A percentile compares a stretch with the other conserved stretches of the same genome.
These are phyloP conservation scores for Starmerella vaccinii DNA, from an alignment of 805 yeast genomes.

Conservation along the genomic window DNA sequence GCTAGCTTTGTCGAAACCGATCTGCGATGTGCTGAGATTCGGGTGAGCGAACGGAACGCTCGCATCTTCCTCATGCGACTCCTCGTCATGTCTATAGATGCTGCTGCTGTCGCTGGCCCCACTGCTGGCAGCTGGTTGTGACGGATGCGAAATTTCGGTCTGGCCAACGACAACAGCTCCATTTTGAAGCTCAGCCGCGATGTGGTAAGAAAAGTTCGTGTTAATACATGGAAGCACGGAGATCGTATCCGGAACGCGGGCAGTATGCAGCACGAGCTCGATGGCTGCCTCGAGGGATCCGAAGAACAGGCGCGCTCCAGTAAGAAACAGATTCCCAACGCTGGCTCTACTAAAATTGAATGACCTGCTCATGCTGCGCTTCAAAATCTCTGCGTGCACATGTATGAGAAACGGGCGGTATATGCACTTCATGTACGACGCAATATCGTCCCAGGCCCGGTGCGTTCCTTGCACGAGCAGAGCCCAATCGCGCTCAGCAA, in stretches of 20 bases:
- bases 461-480: constrained; percentile 71
- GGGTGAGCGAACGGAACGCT: constrained; percentile 70
- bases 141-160: constrained; percentile 85
- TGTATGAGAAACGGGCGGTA: constrained; percentile 67
- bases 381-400: constrained; percentile 65
- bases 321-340: constrained; percentile 71
- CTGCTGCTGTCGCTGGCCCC: no score
- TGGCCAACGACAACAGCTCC: constrained; percentile 80
- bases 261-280: constrained; percentile 58
- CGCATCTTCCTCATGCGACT: constrained; percentile 41
- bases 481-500: constrained; percentile 67
- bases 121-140: no score
- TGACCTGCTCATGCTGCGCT: constrained; percentile 51
- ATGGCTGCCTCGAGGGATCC: constrained; percentile 80
- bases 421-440: constrained; percentile 54
- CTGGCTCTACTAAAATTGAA: constrained; percentile 71
- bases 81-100: background rate
- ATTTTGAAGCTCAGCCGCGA: constrained; percentile 60
- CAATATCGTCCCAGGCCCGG: constrained; percentile 51
- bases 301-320: constrained; percentile 70
- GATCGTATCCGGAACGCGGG: constrained; percentile 43
- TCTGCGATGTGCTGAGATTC: constrained; percentile 60
- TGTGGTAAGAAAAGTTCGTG: constrained; percentile 77
- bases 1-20: constrained; percentile 55
- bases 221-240: constrained; percentile 71